Evolutionary conservation across 2,329 filamentous ascomycete species (phyloP), one percentile per base, ranked within the genome.

Genomic region (Trichoderma koningii): DNA sequence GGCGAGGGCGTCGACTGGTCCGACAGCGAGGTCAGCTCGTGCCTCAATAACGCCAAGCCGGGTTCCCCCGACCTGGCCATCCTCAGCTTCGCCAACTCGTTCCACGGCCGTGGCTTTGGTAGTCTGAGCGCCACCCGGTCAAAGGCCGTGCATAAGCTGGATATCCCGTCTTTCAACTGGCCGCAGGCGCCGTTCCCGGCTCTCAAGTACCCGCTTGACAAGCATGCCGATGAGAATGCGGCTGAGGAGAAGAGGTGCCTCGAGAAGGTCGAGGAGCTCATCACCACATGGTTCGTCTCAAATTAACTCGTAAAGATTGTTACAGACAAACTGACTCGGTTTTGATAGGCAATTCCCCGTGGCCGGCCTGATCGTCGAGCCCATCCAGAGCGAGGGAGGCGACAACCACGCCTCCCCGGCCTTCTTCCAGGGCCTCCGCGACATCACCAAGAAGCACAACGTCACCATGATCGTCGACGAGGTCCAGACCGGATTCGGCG

Each of bases 81-180:
- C 74, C 80, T 94, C 72, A 91, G 88, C 69, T 94, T 94, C 83
- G 88, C 85, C 76, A 85, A 87, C 71, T 90, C 80, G 55, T 94
- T 94, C 83, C 91, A 94, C 78, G 91, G 91, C 66, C 89, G 91
- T 72, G 85, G 92, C 53, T 93, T 94, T 74, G 91, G 89, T 71
- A 88, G 84, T 68, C 82, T 94, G 63, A 91, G 88, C 66, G 93
- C 90, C 68, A 94, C 91, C 38, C 88, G 91, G 74, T 90, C 87
- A 76, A 93, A 93, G 82, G 84, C 91, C 63, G 91, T 94, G 70
- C 91, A 94, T 82, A 94, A 94, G 78, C 83, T 94, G 70, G 91
- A 94, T 75, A 93, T 94, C 70, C 91, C 91, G n/a, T 89, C 90
- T 67, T 94, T 94, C 75, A 87, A 93, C 80, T 94, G 91, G 91